phyloP scores from a whole-genome alignment of 179 eudicot genomes.

The Spinacia oleracea region DNA sequence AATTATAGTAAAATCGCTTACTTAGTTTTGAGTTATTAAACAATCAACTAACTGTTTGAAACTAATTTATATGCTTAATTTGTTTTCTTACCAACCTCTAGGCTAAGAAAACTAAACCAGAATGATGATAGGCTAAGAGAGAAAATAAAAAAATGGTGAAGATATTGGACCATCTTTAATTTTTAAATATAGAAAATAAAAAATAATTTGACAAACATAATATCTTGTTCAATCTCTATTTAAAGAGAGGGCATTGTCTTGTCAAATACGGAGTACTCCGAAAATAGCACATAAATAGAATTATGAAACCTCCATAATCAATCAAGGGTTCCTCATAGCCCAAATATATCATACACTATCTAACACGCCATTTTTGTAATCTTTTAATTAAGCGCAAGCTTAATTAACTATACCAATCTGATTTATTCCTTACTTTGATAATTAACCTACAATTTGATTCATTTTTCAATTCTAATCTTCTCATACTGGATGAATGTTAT shows the following conservation, averaged over 20 bases:
- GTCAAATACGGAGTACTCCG: background rate
- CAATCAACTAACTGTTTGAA: no score
- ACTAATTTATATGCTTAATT: no score
- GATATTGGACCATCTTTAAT: background rate
- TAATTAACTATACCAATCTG: no score
- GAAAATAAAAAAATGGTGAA: background rate
- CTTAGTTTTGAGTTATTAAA: no score
- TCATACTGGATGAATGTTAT: no score
- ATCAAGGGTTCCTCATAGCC: conserved; percentile 4
- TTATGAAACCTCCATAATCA: conserved; percentile 26
- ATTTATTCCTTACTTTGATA: no score
- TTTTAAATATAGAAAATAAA: no score
- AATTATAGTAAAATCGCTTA: no score
- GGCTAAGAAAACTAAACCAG: background rate
- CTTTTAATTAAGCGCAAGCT: no score
- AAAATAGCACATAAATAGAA: background rate
- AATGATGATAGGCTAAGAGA: background rate
- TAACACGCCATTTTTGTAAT: background rate
- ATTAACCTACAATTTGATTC: background rate
- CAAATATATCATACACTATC: background rate
- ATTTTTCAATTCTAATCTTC: no score
- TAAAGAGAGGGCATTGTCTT: conserved; percentile 13
- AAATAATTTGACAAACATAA: background rate
- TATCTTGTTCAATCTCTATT: conserved; percentile 20
- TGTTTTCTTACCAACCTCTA: background rate